These are phyloP conservation scores for Carnegiea gigantea DNA, from an alignment of 179 eudicot genomes.

Conservation along the genomic window DNA sequence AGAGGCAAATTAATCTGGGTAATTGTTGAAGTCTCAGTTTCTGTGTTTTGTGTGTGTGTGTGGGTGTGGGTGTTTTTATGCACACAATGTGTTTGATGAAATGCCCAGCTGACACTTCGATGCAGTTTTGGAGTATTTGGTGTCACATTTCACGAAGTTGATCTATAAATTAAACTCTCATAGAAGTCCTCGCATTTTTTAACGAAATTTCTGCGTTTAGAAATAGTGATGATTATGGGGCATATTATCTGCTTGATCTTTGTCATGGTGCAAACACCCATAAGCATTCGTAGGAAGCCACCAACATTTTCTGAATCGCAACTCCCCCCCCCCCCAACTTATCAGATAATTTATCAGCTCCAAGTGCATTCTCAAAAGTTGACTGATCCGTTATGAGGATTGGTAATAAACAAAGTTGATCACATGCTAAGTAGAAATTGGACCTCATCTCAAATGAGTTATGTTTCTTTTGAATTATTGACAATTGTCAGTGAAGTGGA, in stretches of 20 bases:
- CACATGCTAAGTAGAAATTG: background rate
- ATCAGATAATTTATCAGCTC: no score
- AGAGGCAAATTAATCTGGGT: slow-evolving; percentile 78
- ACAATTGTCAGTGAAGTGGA: background rate
- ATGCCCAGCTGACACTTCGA: background rate
- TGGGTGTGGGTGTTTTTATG: background rate
- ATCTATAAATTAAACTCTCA: background rate
- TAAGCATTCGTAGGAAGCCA: background rate
- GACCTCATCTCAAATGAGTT: background rate
- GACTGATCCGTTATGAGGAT: background rate
- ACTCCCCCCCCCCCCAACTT: no score
- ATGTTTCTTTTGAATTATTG: background rate
- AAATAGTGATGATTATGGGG: slow-evolving; percentile 3
- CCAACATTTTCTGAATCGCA: background rate
- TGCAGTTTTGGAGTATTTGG: background rate
- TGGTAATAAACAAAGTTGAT: background rate
- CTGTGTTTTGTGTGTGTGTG: background rate
- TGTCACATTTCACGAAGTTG: background rate
- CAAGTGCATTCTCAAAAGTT: no score
- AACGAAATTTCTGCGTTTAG: background rate
- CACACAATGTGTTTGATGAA: slow-evolving; percentile 23
- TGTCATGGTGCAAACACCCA: background rate
- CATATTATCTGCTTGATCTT: background rate
- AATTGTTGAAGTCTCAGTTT: background rate
- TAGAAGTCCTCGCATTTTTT: background rate